A percentile compares a stretch with the other conserved stretches of the same genome.
Evolutionary conservation across 169 alveolate genomes (phyloP).

Genomic region (Plasmodium vivax): DNA sequence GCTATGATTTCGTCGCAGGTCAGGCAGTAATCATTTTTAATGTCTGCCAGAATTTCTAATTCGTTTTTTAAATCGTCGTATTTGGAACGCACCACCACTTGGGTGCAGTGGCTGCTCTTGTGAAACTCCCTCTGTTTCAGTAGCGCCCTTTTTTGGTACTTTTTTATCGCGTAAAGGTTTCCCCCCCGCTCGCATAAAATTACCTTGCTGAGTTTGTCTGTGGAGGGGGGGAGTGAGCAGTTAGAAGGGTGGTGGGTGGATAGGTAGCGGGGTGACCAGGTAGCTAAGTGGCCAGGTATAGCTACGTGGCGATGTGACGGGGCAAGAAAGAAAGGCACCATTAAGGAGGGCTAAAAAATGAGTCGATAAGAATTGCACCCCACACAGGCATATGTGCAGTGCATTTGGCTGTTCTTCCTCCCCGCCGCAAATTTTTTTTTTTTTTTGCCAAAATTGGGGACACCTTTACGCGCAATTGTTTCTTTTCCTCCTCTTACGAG

Average conservation of each 20-base stretch:
- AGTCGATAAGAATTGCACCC: neutral
- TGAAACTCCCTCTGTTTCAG: conserved; percentile 52
- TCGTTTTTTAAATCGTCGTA: conserved; percentile 59
- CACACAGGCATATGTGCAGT: neutral
- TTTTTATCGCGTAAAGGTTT: conserved; percentile 39
- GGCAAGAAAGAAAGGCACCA: neutral
- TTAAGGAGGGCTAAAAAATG: neutral
- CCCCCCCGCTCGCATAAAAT: conserved; percentile 39
- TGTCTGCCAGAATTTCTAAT: conserved; percentile 41
- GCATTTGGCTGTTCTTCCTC: neutral
- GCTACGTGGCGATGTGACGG: neutral
- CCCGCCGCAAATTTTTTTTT: neutral
- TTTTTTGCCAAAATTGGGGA: neutral
- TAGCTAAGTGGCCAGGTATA: no score
- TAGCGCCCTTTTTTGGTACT: conserved; percentile 15
- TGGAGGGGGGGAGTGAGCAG: neutral
- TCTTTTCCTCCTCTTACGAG: neutral
- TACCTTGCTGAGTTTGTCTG: conserved; percentile 29
- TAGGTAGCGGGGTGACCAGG: no score
- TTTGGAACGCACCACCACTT: conserved; percentile 14
- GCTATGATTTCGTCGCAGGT: conserved; percentile 36
- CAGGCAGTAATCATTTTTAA: conserved; percentile 63
- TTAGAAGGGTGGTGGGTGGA: neutral
- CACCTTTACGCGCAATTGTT: neutral
- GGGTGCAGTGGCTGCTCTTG: neutral